phyloP scores from a whole-genome alignment of 495 filamentous ascomycete genomes.

The Aspergillus olivimuriae region DNA sequence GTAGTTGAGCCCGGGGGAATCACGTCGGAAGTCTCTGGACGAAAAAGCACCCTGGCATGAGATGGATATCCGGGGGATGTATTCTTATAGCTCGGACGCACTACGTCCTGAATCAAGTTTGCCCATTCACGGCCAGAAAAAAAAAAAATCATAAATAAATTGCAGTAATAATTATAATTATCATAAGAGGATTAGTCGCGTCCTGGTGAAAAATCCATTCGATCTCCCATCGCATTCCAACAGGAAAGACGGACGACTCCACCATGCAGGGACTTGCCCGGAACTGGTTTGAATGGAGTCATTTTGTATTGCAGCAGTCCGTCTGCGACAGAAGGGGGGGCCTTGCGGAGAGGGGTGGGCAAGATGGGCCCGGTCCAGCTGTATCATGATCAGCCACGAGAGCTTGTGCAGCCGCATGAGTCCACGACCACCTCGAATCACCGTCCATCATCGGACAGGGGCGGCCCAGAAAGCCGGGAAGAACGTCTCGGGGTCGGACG shows the following conservation, averaged over 20 bases:
- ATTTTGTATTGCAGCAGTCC: constrained; percentile 10
- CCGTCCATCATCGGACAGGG: constrained; percentile 11
- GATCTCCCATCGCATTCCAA: constrained; percentile 9
- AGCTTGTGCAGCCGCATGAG: constrained; percentile 14
- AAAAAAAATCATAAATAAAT: constrained; percentile 2
- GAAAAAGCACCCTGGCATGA: too few species aligned
- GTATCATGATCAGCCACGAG: constrained; percentile 22
- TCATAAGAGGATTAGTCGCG: too few species aligned
- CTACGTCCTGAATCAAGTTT: too few species aligned
- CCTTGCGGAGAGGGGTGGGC: constrained; percentile 5
- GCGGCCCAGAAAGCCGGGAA: constrained; percentile 10
- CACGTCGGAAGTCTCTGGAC: too few species aligned
- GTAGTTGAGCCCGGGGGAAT: too few species aligned
- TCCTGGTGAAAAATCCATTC: too few species aligned
- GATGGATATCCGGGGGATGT: too few species aligned
- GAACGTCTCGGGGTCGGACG: constrained; percentile 11
- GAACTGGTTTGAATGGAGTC: constrained; percentile 4
- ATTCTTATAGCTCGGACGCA: too few species aligned
- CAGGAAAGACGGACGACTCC: constrained; percentile 11
- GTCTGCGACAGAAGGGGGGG: constrained; percentile 1
- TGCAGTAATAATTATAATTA: too few species aligned
- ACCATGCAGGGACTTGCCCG: constrained; percentile 14
- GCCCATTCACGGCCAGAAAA: too few species aligned
- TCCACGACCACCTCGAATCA: constrained; percentile 4
- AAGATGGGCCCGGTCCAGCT: constrained; percentile 17